Base-by-base conservation (phyloP, 805 yeast genomes). In the Candida namnaoensis region DNA sequence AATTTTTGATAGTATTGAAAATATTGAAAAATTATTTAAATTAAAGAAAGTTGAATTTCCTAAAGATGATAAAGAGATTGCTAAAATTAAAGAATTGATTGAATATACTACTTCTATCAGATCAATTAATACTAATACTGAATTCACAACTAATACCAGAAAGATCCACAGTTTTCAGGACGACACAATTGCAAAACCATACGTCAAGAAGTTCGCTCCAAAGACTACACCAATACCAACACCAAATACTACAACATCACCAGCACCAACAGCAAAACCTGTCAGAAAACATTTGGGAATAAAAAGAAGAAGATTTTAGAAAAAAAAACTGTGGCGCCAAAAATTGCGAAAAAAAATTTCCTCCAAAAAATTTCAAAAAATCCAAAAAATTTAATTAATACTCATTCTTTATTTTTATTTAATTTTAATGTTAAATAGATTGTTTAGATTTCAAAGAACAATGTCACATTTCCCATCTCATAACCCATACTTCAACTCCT, bases 401-500 rank as follows among this genome's bases (percentile, higher is more conserved):
- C n/a, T 30, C 10, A 7, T 30, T 5, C 5, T 9, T 30, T 30
- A 30, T 5, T 9, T 30, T 33, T 30, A 36, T 36, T 36, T 27
- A 36, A 11, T 9, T 7, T 4, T 13, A 36, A 27, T n/a, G 3
- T 27, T 10, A 12, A 27, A 5, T 14, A 34, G 13, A 19, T 19
- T 19, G 10, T 6, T n/a, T n/a, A 34, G 12, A 19, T 8, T 34
- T 19, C 30, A 30, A n/a, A 39, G 49, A 41, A 33, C 44, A 19
- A 50, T 52, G 56, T 13, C 53, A 41, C 44, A 44, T 23, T 54
- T 67, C 11, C 75, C 75, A 30, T 53, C 66, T 39, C 79, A 75
- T 54, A 80, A 80, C 51, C 81, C 82, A 1, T 82, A 83, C 60
- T 84, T 85, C 64, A 71, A 78, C 39, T 72, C 81, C 33, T 77